Conservation (phyloP, 768 basidiomycete genomes). For the Pleurotus giganteus region DNA sequence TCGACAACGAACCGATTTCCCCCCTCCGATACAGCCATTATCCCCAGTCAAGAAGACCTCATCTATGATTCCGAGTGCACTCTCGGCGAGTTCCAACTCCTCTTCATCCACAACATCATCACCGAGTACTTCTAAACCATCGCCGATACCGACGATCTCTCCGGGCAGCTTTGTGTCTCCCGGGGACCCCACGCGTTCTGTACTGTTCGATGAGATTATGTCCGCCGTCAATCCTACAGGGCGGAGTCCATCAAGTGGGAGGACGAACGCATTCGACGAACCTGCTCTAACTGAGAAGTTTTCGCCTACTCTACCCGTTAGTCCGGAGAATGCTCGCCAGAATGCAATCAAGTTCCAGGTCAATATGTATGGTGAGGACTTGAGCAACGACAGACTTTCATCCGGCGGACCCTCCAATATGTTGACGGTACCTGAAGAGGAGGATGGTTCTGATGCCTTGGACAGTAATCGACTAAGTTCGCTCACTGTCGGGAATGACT, state of each 20-base stretch:
- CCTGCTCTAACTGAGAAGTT: slow-evolving; percentile 25
- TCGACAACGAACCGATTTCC: background rate
- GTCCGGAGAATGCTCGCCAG: slow-evolving; percentile 6
- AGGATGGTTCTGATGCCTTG: slow-evolving; percentile 6
- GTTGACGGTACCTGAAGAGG: background rate
- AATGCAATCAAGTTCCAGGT: slow-evolving; percentile 4
- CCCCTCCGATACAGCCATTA: background rate
- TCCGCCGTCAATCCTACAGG: slow-evolving; percentile 12
- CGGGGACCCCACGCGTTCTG: slow-evolving; percentile 10
- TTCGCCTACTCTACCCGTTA: slow-evolving; percentile 26
- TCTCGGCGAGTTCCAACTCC: background rate
- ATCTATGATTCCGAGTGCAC: background rate
- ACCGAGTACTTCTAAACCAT: slow-evolving; percentile 5
- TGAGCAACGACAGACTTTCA: background rate
- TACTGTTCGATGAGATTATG: slow-evolving; percentile 18
- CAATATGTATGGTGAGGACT: slow-evolving; percentile 5
- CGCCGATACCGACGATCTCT: slow-evolving; percentile 4
- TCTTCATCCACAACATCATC: background rate
- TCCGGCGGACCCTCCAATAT: background rate
- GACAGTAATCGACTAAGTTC: slow-evolving; percentile 6
- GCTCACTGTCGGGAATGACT: slow-evolving; percentile 4
- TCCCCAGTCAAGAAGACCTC: background rate
- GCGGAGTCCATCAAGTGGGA: background rate
- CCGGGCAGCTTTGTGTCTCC: background rate
- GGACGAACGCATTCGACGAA: background rate